Evolutionary conservation across 1,284 basidiomycete species (phyloP).

Genomic region (Moesziomyces aphidis): DNA sequence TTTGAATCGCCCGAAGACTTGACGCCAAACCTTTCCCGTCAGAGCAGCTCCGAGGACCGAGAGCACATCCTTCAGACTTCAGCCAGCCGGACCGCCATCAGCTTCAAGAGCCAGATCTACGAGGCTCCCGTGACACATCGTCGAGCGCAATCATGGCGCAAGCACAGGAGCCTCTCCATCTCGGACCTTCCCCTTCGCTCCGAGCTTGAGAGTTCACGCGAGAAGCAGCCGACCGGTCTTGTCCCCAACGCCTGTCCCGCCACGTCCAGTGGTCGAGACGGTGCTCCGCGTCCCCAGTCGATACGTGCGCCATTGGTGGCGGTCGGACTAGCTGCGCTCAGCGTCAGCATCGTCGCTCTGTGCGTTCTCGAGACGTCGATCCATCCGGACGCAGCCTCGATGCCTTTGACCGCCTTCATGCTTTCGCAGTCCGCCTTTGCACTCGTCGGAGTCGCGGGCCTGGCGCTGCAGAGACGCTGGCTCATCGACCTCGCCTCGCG

Average conservation of each 20-base stretch:
- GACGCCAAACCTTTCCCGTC: conserved; percentile 23
- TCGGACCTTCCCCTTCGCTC: conserved; percentile 19
- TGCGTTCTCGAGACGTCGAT: conserved; percentile 42
- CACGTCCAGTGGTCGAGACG: conserved; percentile 3
- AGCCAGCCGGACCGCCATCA: conserved; percentile 3
- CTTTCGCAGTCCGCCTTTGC: conserved; percentile 48
- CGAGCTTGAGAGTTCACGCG: background rate
- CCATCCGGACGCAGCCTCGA: conserved; percentile 47
- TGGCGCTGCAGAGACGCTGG: conserved; percentile 38
- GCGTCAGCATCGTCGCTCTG: conserved; percentile 33
- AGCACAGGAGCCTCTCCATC: conserved; percentile 36
- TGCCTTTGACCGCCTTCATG: conserved; percentile 51
- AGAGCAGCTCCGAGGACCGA: conserved; percentile 34
- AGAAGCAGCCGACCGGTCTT: background rate
- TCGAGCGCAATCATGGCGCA: conserved; percentile 33
- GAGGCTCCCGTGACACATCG: conserved; percentile 22
- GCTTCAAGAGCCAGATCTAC: conserved; percentile 32
- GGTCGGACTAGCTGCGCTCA: conserved; percentile 40
- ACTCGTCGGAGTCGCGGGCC: conserved; percentile 30
- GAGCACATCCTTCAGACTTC: background rate
- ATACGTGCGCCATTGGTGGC: conserved; percentile 31
- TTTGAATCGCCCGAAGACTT: conserved; percentile 25
- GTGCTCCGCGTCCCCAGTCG: conserved; percentile 6
- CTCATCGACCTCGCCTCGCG: conserved; percentile 54
- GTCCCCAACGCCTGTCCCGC: conserved; percentile 4